Evolutionary conservation across 768 basidiomycete genomes (phyloP), one percentile per base, ranked within the genome.

Genomic region (Clavaria fumosa): DNA sequence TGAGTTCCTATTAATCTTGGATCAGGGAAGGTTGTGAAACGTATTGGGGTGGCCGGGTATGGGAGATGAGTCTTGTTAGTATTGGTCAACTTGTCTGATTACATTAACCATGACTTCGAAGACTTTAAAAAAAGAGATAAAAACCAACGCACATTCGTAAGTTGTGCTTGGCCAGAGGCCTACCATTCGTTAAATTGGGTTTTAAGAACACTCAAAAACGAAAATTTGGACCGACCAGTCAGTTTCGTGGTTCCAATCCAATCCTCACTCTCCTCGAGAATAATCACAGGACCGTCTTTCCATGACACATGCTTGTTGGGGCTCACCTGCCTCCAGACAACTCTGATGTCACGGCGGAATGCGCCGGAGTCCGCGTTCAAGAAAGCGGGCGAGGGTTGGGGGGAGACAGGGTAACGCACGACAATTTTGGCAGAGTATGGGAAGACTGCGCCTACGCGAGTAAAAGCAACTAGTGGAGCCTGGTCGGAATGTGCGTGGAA

Each of bases 21-120:
- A 51, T 85, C 82, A 2, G 82, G 80, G 56, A 78, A 80, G 5
- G 82, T 86, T 41, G 60, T 70, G 61, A 86, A 84, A 15, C 53
- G 52, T 32, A 79, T 65, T 5, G 75, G 70, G 4, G 48, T 47
- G 10, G 47, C 36, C 11, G 72, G 70, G 51, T 67, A 69, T n/a
- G 66, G 63, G 23, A 75, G 60, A 40, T 62, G 34, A 3, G 65
- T 63, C 27, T 55, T 51, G 43, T 75, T 68, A 20, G 50, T 53
- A 42, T 27, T 60, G 47, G 50, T 66, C 47, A 59, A 47, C 22
- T 54, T 58, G 54, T 75, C 72, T 74, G 22, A 24, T 15, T 6
- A 32, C 36, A 28, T 40, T 24, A 44, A 31, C 11, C 35, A 35
- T n/a, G 41, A 19, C 41, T 31, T 23, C 23, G 32, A 41, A 42